A percentile compares a stretch with the other conserved stretches of the same genome.
These are phyloP conservation scores for Rhizoclosmatium globosum DNA, from an alignment of 192 early-diverging fungal genomes.

Conservation along the genomic window DNA sequence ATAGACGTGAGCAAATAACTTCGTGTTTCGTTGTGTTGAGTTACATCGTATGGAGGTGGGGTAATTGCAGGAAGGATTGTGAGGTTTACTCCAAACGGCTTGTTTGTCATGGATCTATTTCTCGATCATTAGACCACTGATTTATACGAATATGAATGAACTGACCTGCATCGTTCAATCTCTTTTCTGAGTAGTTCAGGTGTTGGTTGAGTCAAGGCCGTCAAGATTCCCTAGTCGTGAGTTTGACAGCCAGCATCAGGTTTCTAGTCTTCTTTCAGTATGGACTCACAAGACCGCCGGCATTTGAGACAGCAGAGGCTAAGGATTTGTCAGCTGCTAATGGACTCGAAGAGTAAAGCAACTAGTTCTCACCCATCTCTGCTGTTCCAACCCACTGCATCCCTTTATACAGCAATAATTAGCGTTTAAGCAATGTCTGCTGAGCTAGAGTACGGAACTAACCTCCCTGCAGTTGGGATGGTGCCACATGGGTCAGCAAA, in stretches of 20 bases:
- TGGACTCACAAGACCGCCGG: conserved; percentile 22
- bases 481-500: neutral
- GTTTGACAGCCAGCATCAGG: too few relatives aligned
- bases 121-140: conserved; percentile 27
- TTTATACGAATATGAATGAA: neutral
- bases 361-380: conserved; percentile 16
- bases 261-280: too few relatives aligned
- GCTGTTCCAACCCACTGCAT: conserved; percentile 37
- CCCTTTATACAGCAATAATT: neutral
- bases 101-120: conserved; percentile 70
- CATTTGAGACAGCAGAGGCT: conserved; percentile 32
- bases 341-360: neutral
- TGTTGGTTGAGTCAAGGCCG: conserved; percentile 76
- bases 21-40: neutral
- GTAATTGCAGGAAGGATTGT: conserved; percentile 73
- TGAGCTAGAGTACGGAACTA: neutral
- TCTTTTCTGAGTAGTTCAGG: conserved; percentile 68
- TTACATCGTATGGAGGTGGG: conserved; percentile 72
- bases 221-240: conserved; percentile 56
- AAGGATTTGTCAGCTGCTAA: too few relatives aligned
- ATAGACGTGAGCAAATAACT: neutral
- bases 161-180: conserved; percentile 47
- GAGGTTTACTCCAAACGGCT: conserved; percentile 77
- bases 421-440: neutral
- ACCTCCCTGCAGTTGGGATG: conserved; percentile 1